Evolutionary conservation across 371 early-diverging fungal genomes (phyloP).

Genomic region (Actinomucor elegans): DNA sequence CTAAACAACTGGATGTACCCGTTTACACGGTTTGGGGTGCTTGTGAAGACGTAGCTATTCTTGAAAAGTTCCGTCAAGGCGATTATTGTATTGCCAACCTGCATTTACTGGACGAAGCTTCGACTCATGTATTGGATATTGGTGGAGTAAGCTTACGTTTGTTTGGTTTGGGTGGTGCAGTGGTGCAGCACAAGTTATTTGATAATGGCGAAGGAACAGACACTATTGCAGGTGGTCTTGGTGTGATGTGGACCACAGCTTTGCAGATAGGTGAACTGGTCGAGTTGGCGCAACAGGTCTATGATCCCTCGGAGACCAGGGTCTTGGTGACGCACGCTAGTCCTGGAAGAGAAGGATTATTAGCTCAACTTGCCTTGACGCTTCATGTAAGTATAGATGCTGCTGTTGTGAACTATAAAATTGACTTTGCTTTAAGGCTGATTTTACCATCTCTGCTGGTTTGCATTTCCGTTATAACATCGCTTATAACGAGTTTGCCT

Average conservation of each 20-base stretch:
- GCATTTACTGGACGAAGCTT: conserved; percentile 59
- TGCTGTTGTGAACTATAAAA: no score
- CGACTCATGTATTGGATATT: conserved; percentile 54
- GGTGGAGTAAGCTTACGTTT: conserved; percentile 63
- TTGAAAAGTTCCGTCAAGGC: conserved; percentile 58
- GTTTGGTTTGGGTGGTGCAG: conserved; percentile 68
- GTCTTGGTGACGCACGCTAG: conserved; percentile 64
- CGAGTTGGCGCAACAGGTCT: conserved; percentile 53
- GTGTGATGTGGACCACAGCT: conserved; percentile 72
- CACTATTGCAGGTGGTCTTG: conserved; percentile 69
- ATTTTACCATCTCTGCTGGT: conserved; percentile 68
- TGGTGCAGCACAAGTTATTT: conserved; percentile 67
- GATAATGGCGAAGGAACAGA: conserved; percentile 68
- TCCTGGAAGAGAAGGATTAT: conserved; percentile 64
- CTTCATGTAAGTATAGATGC: no score
- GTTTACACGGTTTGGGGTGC: conserved; percentile 72
- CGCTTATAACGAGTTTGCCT: conserved; percentile 67
- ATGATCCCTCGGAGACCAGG: conserved; percentile 60
- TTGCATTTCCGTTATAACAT: conserved; percentile 72
- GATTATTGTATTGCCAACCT: conserved; percentile 58
- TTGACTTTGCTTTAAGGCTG: no score
- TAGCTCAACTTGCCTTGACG: conserved; percentile 62
- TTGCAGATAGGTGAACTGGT: conserved; percentile 69
- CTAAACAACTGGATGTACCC: conserved; percentile 54
- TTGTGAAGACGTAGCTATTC: conserved; percentile 64